Conservation (phyloP, 225 moss, liverwort and hornwort genomes). For the Thuidium tamariscinum region DNA sequence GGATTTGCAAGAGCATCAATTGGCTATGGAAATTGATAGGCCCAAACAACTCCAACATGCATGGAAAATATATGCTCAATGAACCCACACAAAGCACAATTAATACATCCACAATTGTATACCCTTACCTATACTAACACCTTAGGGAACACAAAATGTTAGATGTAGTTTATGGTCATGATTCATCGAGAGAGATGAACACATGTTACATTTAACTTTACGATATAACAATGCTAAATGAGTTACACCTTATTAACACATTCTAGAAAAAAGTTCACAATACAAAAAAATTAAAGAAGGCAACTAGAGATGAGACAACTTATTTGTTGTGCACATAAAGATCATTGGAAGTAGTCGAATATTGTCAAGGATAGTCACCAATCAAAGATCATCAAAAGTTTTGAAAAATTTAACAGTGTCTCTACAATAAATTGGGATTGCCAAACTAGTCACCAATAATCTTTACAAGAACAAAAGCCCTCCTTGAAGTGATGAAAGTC, state of each 20-base stretch:
- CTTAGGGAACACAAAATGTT: neutral
- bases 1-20: neutral
- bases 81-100: neutral
- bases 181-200: neutral
- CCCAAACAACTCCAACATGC: neutral
- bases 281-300: too few species aligned
- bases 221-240: neutral
- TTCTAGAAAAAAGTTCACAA: neutral
- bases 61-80: accelerated
- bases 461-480: neutral
- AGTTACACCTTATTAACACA: accelerated
- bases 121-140: neutral
- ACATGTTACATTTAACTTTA: neutral
- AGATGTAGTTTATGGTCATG: neutral
- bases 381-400: neutral
- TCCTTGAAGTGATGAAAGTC: neutral
- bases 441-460: neutral
- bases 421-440: neutral
- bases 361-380: neutral
- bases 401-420: neutral
- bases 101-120: neutral
- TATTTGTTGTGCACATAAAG: neutral
- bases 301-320: neutral
- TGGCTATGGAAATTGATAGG: neutral
- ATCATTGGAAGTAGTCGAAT: neutral